Evolutionary conservation across 2,329 filamentous ascomycete genomes (phyloP).

Genomic region (Penicillium sp.): DNA sequence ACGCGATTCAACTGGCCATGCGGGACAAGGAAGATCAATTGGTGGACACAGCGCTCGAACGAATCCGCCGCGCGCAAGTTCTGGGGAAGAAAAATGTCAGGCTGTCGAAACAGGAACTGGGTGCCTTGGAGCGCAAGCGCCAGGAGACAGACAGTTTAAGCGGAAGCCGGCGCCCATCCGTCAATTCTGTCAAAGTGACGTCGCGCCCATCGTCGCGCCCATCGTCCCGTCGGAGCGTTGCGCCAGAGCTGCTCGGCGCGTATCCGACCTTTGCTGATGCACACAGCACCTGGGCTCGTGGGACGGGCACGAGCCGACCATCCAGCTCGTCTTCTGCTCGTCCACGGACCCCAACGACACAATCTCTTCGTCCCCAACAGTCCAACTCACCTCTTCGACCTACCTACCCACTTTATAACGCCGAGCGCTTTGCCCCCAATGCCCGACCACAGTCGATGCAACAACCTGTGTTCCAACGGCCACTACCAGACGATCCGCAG

Average conservation of each 20-base stretch:
- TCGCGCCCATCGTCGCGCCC: constrained; percentile 13
- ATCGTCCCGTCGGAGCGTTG: constrained; percentile 20
- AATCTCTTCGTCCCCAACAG: constrained; percentile 38
- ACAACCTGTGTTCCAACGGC: constrained; percentile 35
- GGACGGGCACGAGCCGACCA: constrained; percentile 41
- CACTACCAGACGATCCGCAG: constrained; percentile 50
- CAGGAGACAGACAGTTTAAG: constrained; percentile 46
- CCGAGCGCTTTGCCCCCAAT: constrained; percentile 38
- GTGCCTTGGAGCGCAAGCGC: constrained; percentile 71
- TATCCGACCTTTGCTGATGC: constrained; percentile 41
- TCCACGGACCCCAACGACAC: constrained; percentile 45
- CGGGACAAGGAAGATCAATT: constrained; percentile 70
- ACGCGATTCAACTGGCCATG: constrained; percentile 54
- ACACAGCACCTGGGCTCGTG: constrained; percentile 47
- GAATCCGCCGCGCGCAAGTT: constrained; percentile 74
- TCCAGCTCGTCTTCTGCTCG: constrained; percentile 40
- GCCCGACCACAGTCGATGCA: constrained; percentile 37
- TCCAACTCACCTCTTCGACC: constrained; percentile 37
- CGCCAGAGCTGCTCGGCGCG: constrained; percentile 23
- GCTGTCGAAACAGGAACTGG: constrained; percentile 75
- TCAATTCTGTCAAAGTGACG: constrained; percentile 18
- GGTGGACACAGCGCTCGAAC: constrained; percentile 73
- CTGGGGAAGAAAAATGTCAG: constrained; percentile 76
- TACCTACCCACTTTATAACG: constrained; percentile 29
- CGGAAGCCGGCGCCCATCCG: constrained; percentile 17